Evolutionary conservation across 352 stramenopile species (phyloP).

Genomic region (Pythium dissimile): DNA sequence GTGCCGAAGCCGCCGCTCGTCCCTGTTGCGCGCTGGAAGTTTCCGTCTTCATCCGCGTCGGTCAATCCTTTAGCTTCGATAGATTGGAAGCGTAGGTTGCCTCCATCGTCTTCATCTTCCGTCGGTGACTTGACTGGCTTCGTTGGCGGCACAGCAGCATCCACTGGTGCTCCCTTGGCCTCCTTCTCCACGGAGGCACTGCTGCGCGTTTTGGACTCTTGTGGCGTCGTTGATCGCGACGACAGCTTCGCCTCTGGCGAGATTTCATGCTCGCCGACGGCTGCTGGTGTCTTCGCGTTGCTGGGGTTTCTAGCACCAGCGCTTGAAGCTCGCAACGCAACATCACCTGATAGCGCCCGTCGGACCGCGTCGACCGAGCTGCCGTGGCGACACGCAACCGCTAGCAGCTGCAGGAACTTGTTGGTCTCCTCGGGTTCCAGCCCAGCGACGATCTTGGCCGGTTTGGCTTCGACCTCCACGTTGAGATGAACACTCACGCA

Average conservation of each 20-base stretch:
- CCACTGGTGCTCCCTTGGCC: constrained; percentile 30
- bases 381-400: constrained; percentile 61
- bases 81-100: constrained; percentile 41
- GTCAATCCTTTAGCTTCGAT: constrained; percentile 33
- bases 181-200: constrained; percentile 18
- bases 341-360: constrained; percentile 64
- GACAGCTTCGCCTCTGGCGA: constrained; percentile 53
- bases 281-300: constrained; percentile 10
- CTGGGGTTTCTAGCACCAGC: constrained; percentile 33
- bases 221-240: constrained; percentile 51
- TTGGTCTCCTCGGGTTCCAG: constrained; percentile 93
- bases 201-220: constrained; percentile 44
- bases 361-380: constrained; percentile 67
- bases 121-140: constrained; percentile 41
- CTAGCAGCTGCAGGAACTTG: constrained; percentile 91
- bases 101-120: constrained; percentile 53
- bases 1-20: constrained; percentile 54
- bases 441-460: constrained; percentile 90
- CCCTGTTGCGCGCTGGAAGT: constrained; percentile 24
- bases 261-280: constrained; percentile 51
- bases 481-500: constrained; percentile 90
- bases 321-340: constrained; percentile 29
- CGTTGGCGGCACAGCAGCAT: constrained; percentile 35
- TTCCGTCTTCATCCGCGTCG: constrained; percentile 29
- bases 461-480: constrained; percentile 68